A percentile compares a stretch with the other conserved stretches of the same genome.
These are phyloP conservation scores for Magnaporthiopsis rhizophila DNA, from an alignment of 2,329 filamentous ascomycete species.

Conservation along the genomic window DNA sequence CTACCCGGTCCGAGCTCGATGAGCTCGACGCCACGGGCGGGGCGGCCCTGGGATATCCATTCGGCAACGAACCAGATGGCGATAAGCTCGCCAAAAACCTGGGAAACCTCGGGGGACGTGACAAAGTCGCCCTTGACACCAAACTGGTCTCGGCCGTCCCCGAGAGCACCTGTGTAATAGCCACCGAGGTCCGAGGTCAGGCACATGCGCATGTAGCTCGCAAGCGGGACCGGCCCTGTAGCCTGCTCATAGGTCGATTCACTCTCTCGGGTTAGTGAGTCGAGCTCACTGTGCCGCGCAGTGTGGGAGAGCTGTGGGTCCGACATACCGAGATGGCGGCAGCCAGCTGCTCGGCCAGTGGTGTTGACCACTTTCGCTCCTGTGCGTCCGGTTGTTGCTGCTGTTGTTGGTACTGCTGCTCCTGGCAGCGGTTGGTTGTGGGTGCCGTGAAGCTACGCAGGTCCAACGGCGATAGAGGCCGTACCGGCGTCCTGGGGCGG, in stretches of 20 bases:
- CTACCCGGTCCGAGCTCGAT: conserved; percentile 92
- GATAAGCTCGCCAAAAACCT: conserved; percentile 90
- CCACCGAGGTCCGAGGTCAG: conserved; percentile 84
- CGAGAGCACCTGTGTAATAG: conserved; percentile 78
- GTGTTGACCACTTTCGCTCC: conserved; percentile 77
- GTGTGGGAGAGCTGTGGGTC: neutral
- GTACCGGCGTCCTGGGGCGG: neutral
- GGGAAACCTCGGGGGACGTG: conserved; percentile 94
- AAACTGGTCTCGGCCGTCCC: conserved; percentile 72
- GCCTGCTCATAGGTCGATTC: conserved; percentile 27
- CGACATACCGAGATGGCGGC: conserved; percentile 71
- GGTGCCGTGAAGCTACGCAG: neutral
- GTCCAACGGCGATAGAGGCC: neutral
- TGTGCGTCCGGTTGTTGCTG: conserved; percentile 2
- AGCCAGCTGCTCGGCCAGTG: conserved; percentile 77
- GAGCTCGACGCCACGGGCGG: conserved; percentile 67
- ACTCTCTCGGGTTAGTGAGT: neutral
- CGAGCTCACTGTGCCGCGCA: neutral
- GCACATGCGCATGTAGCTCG: conserved; percentile 97
- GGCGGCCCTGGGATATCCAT: conserved; percentile 86
- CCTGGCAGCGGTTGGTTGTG: neutral
- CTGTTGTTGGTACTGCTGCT: neutral
- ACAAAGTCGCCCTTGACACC: conserved; percentile 92
- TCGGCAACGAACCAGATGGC: conserved; percentile 94
- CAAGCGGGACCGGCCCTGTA: conserved; percentile 85